Percentiles rank a stretch among this genome's conserved stretches.
Evolutionary conservation across 768 basidiomycete genomes (phyloP).

Genomic region (Tylopilus vinaceipallidus): DNA sequence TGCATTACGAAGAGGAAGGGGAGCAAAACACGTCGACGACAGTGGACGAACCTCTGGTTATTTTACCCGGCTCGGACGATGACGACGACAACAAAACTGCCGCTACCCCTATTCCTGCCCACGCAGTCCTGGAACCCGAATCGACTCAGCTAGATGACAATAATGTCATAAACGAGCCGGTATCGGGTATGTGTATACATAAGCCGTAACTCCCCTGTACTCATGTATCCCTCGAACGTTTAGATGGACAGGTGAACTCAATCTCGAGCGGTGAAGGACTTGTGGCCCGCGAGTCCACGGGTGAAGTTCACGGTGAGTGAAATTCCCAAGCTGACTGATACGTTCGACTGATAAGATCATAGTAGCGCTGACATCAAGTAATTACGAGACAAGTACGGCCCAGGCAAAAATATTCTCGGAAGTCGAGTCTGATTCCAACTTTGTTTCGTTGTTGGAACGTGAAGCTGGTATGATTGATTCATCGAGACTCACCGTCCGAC

Average conservation of each 20-base stretch:
- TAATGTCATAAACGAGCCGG: neutral
- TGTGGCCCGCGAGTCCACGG: constrained; percentile 1
- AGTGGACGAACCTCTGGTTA: constrained; percentile 16
- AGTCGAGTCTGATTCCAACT: constrained; percentile 30
- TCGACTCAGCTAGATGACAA: neutral
- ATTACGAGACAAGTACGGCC: constrained; percentile 9
- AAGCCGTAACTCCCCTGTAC: too few relatives aligned
- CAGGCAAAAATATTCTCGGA: constrained; percentile 8
- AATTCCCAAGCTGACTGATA: neutral
- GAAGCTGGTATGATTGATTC: constrained; percentile 28
- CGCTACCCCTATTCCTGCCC: constrained; percentile 15
- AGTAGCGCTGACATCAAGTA: constrained; percentile 10
- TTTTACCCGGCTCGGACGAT: constrained; percentile 12
- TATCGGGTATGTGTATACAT: constrained; percentile 13
- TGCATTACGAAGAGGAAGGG: constrained; percentile 25
- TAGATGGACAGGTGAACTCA: constrained; percentile 9
- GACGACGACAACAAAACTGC: constrained; percentile 12
- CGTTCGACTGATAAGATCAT: constrained; percentile 3
- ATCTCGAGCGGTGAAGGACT: neutral
- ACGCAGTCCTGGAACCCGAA: constrained; percentile 9
- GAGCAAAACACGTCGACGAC: constrained; percentile 18
- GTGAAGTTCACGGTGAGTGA: constrained; percentile 14
- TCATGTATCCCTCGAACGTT: too few relatives aligned
- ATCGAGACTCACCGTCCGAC: neutral
- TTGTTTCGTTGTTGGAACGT: constrained; percentile 25